Conservation (phyloP, 305 asterid genomes). For the Vinca major region DNA sequence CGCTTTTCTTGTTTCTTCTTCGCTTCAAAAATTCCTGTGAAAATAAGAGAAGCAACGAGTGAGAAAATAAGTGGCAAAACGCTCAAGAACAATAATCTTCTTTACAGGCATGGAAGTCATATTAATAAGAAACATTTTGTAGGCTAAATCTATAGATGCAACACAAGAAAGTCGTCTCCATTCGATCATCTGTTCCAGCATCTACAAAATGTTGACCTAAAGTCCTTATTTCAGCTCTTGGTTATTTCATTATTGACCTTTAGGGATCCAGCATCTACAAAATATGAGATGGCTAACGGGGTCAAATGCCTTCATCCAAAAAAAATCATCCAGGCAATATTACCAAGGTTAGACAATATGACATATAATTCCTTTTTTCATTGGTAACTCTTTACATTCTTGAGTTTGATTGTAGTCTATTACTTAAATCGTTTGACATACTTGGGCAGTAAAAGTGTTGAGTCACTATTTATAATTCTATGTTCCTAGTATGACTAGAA, state of each 20-base stretch:
- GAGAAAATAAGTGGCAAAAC: neutral
- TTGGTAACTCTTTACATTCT: neutral
- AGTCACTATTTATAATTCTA: no score
- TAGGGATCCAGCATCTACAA: neutral
- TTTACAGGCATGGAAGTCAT: neutral
- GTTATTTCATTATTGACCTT: neutral
- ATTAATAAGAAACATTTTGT: neutral
- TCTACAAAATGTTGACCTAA: no score
- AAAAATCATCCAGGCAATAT: neutral
- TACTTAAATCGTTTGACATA: no score
- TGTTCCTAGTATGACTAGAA: no score
- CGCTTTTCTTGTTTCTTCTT: slow-evolving; percentile 32
- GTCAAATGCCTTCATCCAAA: no score
- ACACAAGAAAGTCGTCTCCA: neutral
- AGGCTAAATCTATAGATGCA: neutral
- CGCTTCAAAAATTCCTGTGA: slow-evolving; percentile 45
- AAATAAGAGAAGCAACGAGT: neutral
- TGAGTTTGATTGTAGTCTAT: no score
- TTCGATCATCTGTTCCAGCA: neutral
- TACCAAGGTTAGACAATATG: neutral
- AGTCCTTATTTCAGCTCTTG: neutral
- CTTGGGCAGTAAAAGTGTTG: no score
- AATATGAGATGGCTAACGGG: neutral
- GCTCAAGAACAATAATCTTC: neutral
- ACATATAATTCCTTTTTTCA: neutral